phyloP scores from a whole-genome alignment of 805 yeast genomes.

The Yarrowia sp. region DNA sequence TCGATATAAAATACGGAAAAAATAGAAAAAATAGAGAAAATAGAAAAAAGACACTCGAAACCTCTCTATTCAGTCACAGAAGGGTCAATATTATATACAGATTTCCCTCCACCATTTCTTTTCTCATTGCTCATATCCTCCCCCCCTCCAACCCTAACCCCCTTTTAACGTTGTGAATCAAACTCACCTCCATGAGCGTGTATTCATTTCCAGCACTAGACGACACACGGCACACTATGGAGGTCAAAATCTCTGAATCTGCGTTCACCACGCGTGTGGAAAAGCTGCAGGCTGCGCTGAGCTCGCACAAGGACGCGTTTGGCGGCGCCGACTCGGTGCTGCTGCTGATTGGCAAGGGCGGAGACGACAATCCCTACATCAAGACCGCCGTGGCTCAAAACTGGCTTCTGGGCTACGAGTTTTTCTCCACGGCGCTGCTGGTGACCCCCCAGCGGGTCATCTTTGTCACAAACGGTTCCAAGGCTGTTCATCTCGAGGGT shows the following conservation, averaged over 20 bases:
- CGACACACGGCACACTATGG: constrained; percentile 17
- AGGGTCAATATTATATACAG: too few species aligned
- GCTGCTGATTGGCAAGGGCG: constrained; percentile 81
- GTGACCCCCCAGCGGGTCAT: constrained; percentile 65
- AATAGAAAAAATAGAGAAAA: too few species aligned
- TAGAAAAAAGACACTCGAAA: too few species aligned
- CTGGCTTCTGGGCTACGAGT: constrained; percentile 94
- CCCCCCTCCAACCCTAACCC: constrained; percentile 13
- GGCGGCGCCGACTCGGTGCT: constrained; percentile 60
- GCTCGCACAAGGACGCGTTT: constrained; percentile 48
- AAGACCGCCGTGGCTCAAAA: constrained; percentile 73
- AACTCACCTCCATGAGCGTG: constrained; percentile 18
- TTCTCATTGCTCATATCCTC: neutral
- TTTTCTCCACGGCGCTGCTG: constrained; percentile 85
- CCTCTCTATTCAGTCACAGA: too few species aligned
- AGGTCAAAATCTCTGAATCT: constrained; percentile 34
- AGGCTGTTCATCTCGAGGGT: constrained; percentile 77
- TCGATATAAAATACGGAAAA: too few species aligned
- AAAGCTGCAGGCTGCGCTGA: constrained; percentile 40
- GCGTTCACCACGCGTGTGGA: constrained; percentile 26
- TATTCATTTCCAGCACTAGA: neutral
- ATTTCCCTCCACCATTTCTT: neutral
- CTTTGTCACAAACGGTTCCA: constrained; percentile 80
- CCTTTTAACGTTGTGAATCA: constrained; percentile 7
- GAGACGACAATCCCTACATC: constrained; percentile 88